Conservation (phyloP, 129 eudicot species). For the Scalesia atractyloides region DNA sequence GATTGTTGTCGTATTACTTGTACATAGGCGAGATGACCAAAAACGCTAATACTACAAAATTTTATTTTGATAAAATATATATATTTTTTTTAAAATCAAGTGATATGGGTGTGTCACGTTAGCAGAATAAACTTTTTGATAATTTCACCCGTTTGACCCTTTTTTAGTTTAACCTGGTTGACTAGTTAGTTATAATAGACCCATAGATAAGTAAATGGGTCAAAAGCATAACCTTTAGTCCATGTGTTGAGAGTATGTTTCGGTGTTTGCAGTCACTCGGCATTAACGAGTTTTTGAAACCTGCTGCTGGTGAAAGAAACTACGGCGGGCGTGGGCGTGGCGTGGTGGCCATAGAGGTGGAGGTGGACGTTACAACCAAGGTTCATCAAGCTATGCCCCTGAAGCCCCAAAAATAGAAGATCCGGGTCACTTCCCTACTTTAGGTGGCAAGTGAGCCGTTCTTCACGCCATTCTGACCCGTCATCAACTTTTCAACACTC, state of each 20-base stretch:
- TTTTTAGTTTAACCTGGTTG: neutral
- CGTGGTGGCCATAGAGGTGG: conserved; percentile 69
- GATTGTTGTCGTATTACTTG: too few relatives aligned
- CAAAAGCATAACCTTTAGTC: neutral
- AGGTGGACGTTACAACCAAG: conserved; percentile 37
- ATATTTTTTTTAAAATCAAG: neutral
- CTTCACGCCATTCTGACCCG: conserved; percentile 13
- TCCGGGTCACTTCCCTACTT: conserved; percentile 78
- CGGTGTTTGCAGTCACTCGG: conserved; percentile 60
- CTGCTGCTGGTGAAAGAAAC: conserved; percentile 78
- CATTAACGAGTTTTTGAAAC: conserved; percentile 95
- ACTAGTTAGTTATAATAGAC: neutral
- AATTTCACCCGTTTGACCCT: neutral
- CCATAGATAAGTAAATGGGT: neutral
- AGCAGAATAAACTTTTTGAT: neutral
- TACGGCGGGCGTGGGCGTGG: conserved; percentile 87
- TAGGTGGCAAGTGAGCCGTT: conserved; percentile 64
- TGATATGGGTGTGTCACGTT: neutral
- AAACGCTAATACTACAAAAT: neutral
- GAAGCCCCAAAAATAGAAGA: conserved; percentile 84
- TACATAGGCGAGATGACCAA: neutral
- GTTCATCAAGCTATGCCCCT: conserved; percentile 37
- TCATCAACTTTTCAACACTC: conserved; percentile 30
- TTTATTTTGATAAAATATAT: neutral
- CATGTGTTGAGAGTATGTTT: conserved; percentile 4